Conservation (phyloP, 169 alveolate genomes). For the Eimeria maxima region DNA sequence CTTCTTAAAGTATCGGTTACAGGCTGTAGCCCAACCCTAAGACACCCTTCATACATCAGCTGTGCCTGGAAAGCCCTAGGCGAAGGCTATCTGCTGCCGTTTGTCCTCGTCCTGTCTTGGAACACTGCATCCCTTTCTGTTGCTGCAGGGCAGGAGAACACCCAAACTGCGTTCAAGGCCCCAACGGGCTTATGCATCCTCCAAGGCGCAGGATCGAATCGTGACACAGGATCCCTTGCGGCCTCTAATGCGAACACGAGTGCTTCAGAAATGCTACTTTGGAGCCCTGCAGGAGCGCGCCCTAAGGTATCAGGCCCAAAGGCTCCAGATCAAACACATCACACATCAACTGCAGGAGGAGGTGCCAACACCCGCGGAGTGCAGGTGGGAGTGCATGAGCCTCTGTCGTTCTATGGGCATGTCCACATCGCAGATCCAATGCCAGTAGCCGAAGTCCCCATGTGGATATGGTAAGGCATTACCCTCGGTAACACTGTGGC, state of each 20-base stretch:
- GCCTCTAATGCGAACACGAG: neutral
- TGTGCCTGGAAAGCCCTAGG: neutral
- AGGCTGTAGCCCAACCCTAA: neutral
- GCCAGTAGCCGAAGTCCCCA: slow-evolving; percentile 61
- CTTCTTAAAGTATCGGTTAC: neutral
- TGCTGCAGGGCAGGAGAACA: neutral
- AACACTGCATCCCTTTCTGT: neutral
- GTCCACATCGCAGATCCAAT: slow-evolving; percentile 37
- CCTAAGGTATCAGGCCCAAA: neutral
- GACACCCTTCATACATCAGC: neutral
- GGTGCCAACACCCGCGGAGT: slow-evolving; percentile 17
- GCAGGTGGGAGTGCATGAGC: slow-evolving; percentile 64
- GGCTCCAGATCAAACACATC: neutral
- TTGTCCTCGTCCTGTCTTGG: neutral
- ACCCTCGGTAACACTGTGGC: neutral
- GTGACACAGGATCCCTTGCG: neutral
- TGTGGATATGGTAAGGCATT: slow-evolving; percentile 54
- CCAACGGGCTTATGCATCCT: neutral
- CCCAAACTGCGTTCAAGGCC: neutral
- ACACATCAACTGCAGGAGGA: neutral
- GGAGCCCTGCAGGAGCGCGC: neutral
- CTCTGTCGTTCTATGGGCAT: slow-evolving; percentile 57
- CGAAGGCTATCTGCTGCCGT: neutral
- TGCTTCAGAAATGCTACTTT: neutral
- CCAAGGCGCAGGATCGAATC: neutral